These are phyloP conservation scores for Hyphopichia homilentoma DNA, from an alignment of 805 yeast genomes.

Conservation along the genomic window DNA sequence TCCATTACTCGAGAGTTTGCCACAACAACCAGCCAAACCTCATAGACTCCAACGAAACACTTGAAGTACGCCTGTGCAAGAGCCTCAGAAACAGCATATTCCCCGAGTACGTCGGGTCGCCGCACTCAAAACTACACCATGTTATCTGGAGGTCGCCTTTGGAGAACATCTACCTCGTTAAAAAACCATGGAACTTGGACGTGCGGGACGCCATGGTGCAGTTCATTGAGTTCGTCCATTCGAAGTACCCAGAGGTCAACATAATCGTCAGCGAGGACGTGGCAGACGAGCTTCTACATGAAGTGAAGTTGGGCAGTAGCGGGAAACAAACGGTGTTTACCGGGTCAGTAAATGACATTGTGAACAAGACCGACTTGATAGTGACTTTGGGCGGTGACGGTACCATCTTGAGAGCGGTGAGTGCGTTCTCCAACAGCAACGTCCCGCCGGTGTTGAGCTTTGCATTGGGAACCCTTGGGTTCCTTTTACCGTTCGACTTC, in stretches of 20 bases:
- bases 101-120: slow-evolving; percentile 53
- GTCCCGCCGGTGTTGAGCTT: slow-evolving; percentile 90
- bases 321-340: slow-evolving; percentile 28
- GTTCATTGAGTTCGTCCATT: slow-evolving; percentile 59
- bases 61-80: slow-evolving; percentile 12
- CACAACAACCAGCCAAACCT: too few species aligned
- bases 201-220: slow-evolving; percentile 65
- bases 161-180: slow-evolving; percentile 72
- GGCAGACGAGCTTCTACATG: slow-evolving; percentile 58
- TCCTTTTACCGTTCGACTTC: slow-evolving; percentile 83
- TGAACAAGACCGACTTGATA: slow-evolving; percentile 67
- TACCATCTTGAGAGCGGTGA: slow-evolving; percentile 80
- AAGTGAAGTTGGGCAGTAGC: slow-evolving; percentile 8
- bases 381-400: slow-evolving; percentile 98
- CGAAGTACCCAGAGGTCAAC: slow-evolving; percentile 65
- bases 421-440: slow-evolving; percentile 62
- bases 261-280: slow-evolving; percentile 75
- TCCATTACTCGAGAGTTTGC: too few species aligned
- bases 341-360: slow-evolving; percentile 58
- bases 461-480: slow-evolving; percentile 89
- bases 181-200: slow-evolving; percentile 73
- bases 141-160: slow-evolving; percentile 71
- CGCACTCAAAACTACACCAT: slow-evolving; percentile 59
- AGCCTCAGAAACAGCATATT: slow-evolving; percentile 12
- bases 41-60: too few species aligned